phyloP scores from a whole-genome alignment of 1,284 basidiomycete genomes.

The Neonothopanus nambi region DNA sequence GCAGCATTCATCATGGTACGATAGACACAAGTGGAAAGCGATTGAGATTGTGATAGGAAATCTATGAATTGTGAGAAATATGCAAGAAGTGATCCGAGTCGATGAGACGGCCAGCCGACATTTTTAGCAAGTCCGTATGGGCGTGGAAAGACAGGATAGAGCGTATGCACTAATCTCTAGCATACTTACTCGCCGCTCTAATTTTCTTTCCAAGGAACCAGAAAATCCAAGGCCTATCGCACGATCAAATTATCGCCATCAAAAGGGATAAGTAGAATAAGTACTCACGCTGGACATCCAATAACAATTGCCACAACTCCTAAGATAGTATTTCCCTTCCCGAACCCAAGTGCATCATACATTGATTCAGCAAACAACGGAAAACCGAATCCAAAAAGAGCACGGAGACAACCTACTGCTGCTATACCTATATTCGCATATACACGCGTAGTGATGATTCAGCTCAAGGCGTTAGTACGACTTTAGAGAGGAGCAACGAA shows the following conservation, averaged over 20 bases:
- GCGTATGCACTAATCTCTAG: slow-evolving; percentile 4
- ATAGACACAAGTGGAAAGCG: too few relatives aligned
- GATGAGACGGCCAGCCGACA: too few relatives aligned
- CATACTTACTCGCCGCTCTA: slow-evolving; percentile 13
- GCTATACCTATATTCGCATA: slow-evolving; percentile 46
- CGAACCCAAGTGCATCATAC: slow-evolving; percentile 63
- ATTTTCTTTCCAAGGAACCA: slow-evolving; percentile 17
- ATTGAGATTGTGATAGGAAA: too few relatives aligned
- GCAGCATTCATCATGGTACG: too few relatives aligned
- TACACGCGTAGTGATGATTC: not conserved
- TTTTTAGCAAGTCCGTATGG: too few relatives aligned
- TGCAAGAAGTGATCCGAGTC: too few relatives aligned
- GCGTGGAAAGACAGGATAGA: not conserved
- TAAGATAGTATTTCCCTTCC: slow-evolving; percentile 64
- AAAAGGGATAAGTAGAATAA: slow-evolving; percentile 1
- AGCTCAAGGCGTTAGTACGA: not conserved
- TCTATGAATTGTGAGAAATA: too few relatives aligned
- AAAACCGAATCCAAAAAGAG: slow-evolving; percentile 65
- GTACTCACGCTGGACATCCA: slow-evolving; percentile 64
- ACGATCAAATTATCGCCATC: not conserved
- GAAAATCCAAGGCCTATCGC: slow-evolving; percentile 15
- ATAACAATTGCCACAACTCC: slow-evolving; percentile 54
- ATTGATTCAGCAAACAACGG: slow-evolving; percentile 68
- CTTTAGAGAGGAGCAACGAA: slow-evolving; percentile 21
- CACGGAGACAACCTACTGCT: slow-evolving; percentile 56